These are phyloP conservation scores for Schwanniomyces sp. DNA, from an alignment of 805 yeast genomes.

Conservation along the genomic window DNA sequence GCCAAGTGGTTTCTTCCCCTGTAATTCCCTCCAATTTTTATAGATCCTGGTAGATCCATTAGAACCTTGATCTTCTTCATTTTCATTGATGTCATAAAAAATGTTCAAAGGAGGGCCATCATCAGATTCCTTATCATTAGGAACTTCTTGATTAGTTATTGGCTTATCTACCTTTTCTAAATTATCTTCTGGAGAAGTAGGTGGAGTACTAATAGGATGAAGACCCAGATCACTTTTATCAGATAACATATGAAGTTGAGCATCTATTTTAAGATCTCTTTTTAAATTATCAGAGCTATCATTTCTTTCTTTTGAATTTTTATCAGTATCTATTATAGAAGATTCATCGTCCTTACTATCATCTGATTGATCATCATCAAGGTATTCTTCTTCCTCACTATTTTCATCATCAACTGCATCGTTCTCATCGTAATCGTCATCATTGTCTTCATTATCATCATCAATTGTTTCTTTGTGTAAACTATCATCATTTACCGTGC, in stretches of 20 bases:
- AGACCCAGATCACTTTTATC: slow-evolving; percentile 14
- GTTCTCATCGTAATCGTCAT: slow-evolving; percentile 7
- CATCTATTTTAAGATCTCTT: slow-evolving; percentile 18
- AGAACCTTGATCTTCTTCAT: slow-evolving; percentile 61
- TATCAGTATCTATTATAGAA: background rate
- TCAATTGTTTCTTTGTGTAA: slow-evolving; percentile 3
- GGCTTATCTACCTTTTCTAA: slow-evolving; percentile 10
- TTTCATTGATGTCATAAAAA: slow-evolving; percentile 62
- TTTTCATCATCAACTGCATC: slow-evolving; percentile 11
- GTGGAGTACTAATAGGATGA: slow-evolving; percentile 28
- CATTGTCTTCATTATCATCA: slow-evolving; percentile 14
- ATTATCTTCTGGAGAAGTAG: slow-evolving; percentile 34
- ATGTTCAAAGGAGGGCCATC: slow-evolving; percentile 3
- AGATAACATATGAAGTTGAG: slow-evolving; percentile 7
- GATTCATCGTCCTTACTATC: slow-evolving; percentile 3
- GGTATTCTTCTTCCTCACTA: slow-evolving; percentile 12
- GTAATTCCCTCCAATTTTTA: slow-evolving; percentile 70
- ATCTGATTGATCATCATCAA: slow-evolving; percentile 9
- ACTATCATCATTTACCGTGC: slow-evolving; percentile 8
- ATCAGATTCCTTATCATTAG: slow-evolving; percentile 1
- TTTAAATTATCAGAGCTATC: slow-evolving; percentile 15
- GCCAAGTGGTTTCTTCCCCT: slow-evolving; percentile 64
- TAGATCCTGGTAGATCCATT: slow-evolving; percentile 55
- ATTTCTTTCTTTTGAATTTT: slow-evolving; percentile 11
- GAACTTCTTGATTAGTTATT: slow-evolving; percentile 12